These are phyloP conservation scores for Lactifluus subvellereus DNA, from an alignment of 768 basidiomycete species.

Conservation along the genomic window DNA sequence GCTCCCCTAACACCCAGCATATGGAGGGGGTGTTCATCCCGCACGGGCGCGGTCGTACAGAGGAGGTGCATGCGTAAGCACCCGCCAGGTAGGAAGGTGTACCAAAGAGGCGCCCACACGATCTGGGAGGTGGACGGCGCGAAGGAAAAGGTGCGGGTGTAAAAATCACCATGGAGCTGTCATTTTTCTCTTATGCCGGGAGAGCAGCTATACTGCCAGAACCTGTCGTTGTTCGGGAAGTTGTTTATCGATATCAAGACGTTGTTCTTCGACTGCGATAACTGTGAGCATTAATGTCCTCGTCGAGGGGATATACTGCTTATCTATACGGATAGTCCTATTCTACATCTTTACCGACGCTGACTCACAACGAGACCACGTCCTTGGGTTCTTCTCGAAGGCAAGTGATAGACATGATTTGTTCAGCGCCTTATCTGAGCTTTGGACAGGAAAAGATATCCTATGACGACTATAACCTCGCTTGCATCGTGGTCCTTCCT, in stretches of 20 bases:
- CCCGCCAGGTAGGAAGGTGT: conserved; percentile 88
- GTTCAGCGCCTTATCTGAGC: neutral
- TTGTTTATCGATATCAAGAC: conserved; percentile 99
- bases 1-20: neutral
- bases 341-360: conserved; percentile 93
- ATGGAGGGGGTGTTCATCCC: neutral
- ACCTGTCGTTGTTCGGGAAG: conserved; percentile 92
- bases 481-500: conserved; percentile 92
- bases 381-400: conserved; percentile 74
- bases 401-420: conserved; percentile 28
- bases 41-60: conserved; percentile 33
- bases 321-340: conserved; percentile 45
- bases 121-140: conserved; percentile 97
- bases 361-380: conserved; percentile 69
- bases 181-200: neutral
- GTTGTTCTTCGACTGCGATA: conserved; percentile 84
- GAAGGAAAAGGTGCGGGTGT: conserved; percentile 59
- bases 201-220: conserved; percentile 88
- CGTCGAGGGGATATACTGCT: neutral
- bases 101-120: conserved; percentile 79
- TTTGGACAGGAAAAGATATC: conserved; percentile 77
- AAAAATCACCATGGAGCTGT: neutral
- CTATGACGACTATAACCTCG: conserved; percentile 95
- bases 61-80: conserved; percentile 58
- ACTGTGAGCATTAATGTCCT: conserved; percentile 47